Evolutionary conservation across 2,329 filamentous ascomycete genomes (phyloP), one percentile per base, ranked within the genome.

Genomic region (Colletotrichum incanum): DNA sequence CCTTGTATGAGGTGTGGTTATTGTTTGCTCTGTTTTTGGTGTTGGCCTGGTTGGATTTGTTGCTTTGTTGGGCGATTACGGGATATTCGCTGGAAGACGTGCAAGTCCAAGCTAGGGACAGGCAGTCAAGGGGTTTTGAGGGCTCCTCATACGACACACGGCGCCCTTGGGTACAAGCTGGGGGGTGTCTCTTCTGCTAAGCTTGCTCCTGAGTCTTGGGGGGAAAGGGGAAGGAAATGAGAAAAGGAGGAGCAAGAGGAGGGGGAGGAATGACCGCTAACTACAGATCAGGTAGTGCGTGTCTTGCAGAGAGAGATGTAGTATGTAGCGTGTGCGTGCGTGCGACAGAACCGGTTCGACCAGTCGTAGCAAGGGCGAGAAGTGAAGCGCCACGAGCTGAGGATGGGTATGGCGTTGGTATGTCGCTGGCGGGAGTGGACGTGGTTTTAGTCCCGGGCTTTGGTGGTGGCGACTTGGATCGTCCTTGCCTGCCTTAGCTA

Each of bases 381-480:
- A 52, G 60, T 60, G 65, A 64, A 72, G 69, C 69, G 69, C 69
- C 69, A 72, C 69, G 45, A 63, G 65, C 65, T 69, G 69, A 64
- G 59, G 59, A 50, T 45, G 52, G 43, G 65, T 68, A 43, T 59
- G 65, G 61, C 58, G 69, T 66, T 41, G 60, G 60, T 63, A 63
- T 63, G 45, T 26, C 39, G 39, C 56, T 52, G 65, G 65, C 52
- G 65, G 59, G 58, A 69, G 68, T 69, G 65, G 69, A 69, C 31
- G 65, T 72, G 65, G 65, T 72, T 69, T 72, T 72, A 58, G 65
- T 58, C 45, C 18, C n/a, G 60, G 56, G 56, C 56, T 45, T 64
- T 66, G 67, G 61, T 66, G 69, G 69, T 72, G 69, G 69, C 69
- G 69, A 72, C 65, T 63, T 69, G 58, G 69, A 72, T 69, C 69